These are phyloP conservation scores for Phaeosphaeriaceae sp. DNA, from an alignment of 2,329 filamentous ascomycete species.

Conservation along the genomic window DNA sequence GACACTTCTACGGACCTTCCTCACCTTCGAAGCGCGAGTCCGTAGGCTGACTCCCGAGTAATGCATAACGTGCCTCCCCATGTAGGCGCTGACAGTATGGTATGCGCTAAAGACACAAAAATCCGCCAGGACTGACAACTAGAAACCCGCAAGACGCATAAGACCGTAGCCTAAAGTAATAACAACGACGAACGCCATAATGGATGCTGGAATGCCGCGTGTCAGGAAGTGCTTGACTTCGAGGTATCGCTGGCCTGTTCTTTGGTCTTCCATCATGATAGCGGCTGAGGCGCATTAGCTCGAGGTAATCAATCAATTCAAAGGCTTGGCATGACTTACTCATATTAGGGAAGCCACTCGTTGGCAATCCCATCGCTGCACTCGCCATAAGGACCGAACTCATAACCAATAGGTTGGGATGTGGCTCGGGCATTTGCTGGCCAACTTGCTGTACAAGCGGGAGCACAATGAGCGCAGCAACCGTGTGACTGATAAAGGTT, in stretches of 20 bases:
- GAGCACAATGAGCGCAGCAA: slow-evolving; percentile 92
- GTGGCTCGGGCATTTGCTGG: slow-evolving; percentile 80
- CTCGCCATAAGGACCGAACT: slow-evolving; percentile 93
- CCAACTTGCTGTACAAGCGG: slow-evolving; percentile 90
- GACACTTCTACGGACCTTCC: too few species aligned
- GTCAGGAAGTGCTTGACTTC: slow-evolving; percentile 94
- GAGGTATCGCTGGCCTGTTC: slow-evolving; percentile 89
- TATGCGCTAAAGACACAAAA: not conserved
- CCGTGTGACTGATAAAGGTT: slow-evolving; percentile 97
- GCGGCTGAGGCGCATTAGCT: slow-evolving; percentile 66
- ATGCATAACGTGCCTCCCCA: not conserved
- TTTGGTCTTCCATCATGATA: slow-evolving; percentile 97
- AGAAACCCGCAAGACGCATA: slow-evolving; percentile 78
- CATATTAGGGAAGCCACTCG: slow-evolving; percentile 98
- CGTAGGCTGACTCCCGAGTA: not conserved
- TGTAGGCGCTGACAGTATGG: too few species aligned
- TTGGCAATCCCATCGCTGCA: slow-evolving; percentile 96
- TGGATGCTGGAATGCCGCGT: slow-evolving; percentile 84
- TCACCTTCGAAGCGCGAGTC: too few species aligned
- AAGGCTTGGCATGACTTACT: slow-evolving; percentile 69
- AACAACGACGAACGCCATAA: slow-evolving; percentile 81
- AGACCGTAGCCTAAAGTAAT: slow-evolving; percentile 89
- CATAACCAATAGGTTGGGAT: slow-evolving; percentile 96
- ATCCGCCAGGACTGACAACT: slow-evolving; percentile 14
- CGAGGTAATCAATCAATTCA: not conserved